Conservation (phyloP, 768 basidiomycete genomes). For the Trametes gibbosa region DNA sequence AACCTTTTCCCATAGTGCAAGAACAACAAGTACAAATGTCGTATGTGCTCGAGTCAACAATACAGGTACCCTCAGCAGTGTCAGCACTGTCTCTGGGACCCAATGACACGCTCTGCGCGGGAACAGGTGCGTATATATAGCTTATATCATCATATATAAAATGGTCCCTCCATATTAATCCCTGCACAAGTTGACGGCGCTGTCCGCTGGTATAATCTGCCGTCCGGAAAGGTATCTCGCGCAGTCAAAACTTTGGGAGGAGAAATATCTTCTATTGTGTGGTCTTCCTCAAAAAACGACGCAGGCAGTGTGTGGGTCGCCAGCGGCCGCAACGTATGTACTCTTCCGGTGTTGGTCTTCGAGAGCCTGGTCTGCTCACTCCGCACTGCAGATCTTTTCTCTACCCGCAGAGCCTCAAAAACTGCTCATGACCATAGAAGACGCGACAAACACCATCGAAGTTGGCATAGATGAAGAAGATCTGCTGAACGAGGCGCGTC, state of each 20-base stretch:
- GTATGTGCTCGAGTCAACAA: slow-evolving; percentile 4
- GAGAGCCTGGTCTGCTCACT: not conserved
- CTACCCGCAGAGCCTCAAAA: slow-evolving; percentile 47
- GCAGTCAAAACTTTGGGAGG: slow-evolving; percentile 55
- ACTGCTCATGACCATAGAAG: slow-evolving; percentile 51
- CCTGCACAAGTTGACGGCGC: slow-evolving; percentile 58
- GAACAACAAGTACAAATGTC: not conserved
- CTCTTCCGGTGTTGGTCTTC: not conserved
- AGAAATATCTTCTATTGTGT: slow-evolving; percentile 64
- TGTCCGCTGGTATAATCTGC: slow-evolving; percentile 61
- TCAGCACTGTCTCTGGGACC: slow-evolving; percentile 53
- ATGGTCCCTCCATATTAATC: no score
- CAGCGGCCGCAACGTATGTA: slow-evolving; percentile 53
- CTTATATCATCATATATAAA: no score
- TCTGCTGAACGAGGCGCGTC: slow-evolving; percentile 64
- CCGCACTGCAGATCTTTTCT: slow-evolving; percentile 32
- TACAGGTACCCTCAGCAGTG: slow-evolving; percentile 48
- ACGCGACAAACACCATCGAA: slow-evolving; percentile 46
- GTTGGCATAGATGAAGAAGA: slow-evolving; percentile 54
- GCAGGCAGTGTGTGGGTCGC: slow-evolving; percentile 62
- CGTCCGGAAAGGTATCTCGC: slow-evolving; percentile 57
- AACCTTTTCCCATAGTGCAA: no score
- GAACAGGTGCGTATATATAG: slow-evolving; percentile 49
- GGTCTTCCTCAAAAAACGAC: slow-evolving; percentile 39
- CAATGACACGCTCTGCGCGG: slow-evolving; percentile 50